A percentile compares a stretch with the other conserved stretches of the same genome.
Evolutionary conservation across 768 basidiomycete genomes (phyloP).

Genomic region (Suillus tomentosus): DNA sequence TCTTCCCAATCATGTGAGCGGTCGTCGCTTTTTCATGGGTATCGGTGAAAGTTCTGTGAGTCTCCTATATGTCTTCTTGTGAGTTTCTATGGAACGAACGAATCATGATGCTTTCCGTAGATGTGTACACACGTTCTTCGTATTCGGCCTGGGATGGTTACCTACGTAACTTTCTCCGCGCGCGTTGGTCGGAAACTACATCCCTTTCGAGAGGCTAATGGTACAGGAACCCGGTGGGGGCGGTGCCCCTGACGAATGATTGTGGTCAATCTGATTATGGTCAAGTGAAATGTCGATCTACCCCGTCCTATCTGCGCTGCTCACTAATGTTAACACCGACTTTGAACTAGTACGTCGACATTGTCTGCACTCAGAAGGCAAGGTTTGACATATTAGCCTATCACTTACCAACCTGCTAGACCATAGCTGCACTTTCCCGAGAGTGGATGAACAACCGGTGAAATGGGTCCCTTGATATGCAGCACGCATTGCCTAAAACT

Average conservation of each 20-base stretch:
- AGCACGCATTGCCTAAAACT: background rate
- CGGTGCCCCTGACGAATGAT: constrained; percentile 2
- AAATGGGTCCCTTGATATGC: background rate
- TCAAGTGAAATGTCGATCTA: background rate
- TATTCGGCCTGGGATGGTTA: constrained; percentile 3
- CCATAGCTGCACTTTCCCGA: background rate
- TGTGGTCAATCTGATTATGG: background rate
- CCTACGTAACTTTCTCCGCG: background rate
- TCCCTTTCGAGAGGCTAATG: background rate
- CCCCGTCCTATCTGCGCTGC: background rate
- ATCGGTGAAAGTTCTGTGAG: background rate
- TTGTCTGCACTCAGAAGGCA: background rate
- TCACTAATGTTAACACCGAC: background rate
- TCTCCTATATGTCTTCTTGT: background rate
- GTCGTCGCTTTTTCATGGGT: background rate
- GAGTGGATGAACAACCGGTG: no score
- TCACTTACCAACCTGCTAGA: background rate
- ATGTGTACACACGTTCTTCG: background rate
- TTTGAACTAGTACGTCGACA: background rate
- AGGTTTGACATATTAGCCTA: background rate
- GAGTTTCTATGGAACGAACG: constrained; percentile 9
- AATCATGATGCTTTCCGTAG: background rate
- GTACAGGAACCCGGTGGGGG: background rate
- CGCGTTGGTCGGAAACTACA: background rate
- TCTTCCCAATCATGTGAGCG: constrained; percentile 17